These are phyloP conservation scores for Boletales sp. DNA, from an alignment of 768 basidiomycete species.

Conservation along the genomic window DNA sequence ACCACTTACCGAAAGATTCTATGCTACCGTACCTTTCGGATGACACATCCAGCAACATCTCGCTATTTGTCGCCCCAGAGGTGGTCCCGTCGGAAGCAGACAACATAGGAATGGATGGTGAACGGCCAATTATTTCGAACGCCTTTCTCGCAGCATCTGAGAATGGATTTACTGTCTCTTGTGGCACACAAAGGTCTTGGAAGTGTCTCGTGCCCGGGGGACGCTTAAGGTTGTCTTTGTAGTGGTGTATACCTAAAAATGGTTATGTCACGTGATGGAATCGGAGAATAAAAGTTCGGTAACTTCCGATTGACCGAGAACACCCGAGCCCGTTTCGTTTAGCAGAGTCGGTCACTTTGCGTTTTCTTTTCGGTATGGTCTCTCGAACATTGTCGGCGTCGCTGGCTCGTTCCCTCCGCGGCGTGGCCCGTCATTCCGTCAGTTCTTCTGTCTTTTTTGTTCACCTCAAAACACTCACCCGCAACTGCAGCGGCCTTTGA, in stretches of 20 bases:
- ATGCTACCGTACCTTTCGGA: background rate
- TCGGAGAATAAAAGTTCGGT: slow-evolving; percentile 26
- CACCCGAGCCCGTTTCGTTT: slow-evolving; percentile 23
- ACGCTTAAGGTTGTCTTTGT: background rate
- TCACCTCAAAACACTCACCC: background rate
- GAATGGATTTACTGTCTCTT: slow-evolving; percentile 46
- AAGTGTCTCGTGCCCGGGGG: slow-evolving; percentile 40
- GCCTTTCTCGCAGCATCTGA: slow-evolving; percentile 51
- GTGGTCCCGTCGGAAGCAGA: background rate
- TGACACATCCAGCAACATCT: slow-evolving; percentile 14
- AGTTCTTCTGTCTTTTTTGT: slow-evolving; percentile 7
- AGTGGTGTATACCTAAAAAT: slow-evolving; percentile 2
- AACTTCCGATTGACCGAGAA: slow-evolving; percentile 29
- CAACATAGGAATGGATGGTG: background rate
- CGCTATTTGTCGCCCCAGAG: slow-evolving; percentile 25
- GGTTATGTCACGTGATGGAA: slow-evolving; percentile 3
- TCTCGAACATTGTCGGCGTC: slow-evolving; percentile 43
- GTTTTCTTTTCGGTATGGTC: slow-evolving; percentile 40
- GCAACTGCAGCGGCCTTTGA: slow-evolving; percentile 45
- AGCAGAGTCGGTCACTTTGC: slow-evolving; percentile 14
- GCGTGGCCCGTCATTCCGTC: slow-evolving; percentile 36
- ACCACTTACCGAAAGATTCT: slow-evolving; percentile 34
- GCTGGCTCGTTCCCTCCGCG: slow-evolving; percentile 40
- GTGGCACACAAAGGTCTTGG: slow-evolving; percentile 34
- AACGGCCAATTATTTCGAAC: slow-evolving; percentile 1